Evolutionary conservation across 1,284 basidiomycete genomes (phyloP).

Genomic region (Irpex lacteus): DNA sequence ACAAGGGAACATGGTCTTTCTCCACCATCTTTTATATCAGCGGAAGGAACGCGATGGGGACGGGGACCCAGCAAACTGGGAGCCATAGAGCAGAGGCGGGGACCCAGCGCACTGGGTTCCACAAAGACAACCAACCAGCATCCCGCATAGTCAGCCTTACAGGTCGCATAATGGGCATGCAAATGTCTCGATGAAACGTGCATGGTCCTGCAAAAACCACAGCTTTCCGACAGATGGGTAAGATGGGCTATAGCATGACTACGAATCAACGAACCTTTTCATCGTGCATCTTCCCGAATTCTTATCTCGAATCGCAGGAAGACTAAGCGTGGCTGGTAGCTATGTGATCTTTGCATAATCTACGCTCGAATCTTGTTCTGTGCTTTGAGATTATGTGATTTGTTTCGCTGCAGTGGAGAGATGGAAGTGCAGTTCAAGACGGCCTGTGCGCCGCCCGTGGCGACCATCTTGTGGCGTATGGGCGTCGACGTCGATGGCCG

Average conservation of each 20-base stretch:
- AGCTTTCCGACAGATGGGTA: not conserved
- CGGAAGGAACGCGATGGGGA: not conserved
- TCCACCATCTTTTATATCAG: not conserved
- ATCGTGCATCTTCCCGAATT: not conserved
- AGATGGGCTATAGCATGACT: not conserved
- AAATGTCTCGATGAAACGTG: not conserved
- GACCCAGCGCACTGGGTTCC: not conserved
- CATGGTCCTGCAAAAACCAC: not conserved
- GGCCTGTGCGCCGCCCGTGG: too few relatives aligned
- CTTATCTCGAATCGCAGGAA: not conserved
- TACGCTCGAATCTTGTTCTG: too few relatives aligned
- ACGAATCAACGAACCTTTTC: not conserved
- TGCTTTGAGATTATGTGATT: too few relatives aligned
- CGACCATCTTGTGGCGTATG: too few relatives aligned
- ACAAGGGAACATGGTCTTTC: not conserved
- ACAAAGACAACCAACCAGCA: not conserved
- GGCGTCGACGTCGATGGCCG: too few relatives aligned
- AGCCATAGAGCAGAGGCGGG: not conserved
- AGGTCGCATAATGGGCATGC: not conserved
- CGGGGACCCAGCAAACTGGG: not conserved
- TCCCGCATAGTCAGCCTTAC: not conserved
- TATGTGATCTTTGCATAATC: not conserved
- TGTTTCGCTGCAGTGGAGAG: too few relatives aligned
- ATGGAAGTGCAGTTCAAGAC: too few relatives aligned
- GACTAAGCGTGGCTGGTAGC: not conserved